phyloP scores from a whole-genome alignment of 1,139 yeast genomes.

The Martiniozyma asiatica region DNA sequence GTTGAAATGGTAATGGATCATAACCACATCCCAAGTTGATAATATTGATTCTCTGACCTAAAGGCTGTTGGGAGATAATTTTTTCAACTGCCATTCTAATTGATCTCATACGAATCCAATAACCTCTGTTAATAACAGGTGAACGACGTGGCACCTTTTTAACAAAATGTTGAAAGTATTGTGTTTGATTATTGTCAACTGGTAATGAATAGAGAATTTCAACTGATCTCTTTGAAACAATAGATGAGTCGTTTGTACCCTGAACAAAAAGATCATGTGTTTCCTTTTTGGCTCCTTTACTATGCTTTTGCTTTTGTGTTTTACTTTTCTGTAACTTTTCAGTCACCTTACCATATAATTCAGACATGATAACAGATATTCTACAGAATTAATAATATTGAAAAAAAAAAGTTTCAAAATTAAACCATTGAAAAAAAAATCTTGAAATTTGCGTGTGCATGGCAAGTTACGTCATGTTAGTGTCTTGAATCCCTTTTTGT shows the following conservation, averaged over 20 bases:
- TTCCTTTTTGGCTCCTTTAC: conserved; percentile 30
- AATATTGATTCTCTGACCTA: conserved; percentile 24
- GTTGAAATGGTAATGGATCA: conserved; percentile 66
- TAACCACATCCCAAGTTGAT: conserved; percentile 77
- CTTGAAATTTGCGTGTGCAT: no score
- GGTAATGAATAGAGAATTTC: conserved; percentile 46
- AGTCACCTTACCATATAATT: conserved; percentile 6
- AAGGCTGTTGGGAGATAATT: conserved; percentile 24
- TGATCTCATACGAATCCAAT: conserved; percentile 72
- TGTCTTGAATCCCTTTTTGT: no score
- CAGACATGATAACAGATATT: no score
- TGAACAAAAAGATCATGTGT: conserved; percentile 57
- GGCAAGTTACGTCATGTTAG: no score
- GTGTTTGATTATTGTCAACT: conserved; percentile 19
- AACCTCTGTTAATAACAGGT: conserved; percentile 74
- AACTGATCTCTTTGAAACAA: conserved; percentile 72
- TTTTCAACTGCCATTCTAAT: conserved; percentile 41
- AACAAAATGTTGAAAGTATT: conserved; percentile 56
- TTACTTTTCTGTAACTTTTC: conserved; percentile 8
- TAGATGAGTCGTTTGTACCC: conserved; percentile 76
- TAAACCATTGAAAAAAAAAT: no score
- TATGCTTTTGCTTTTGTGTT: conserved; percentile 4
- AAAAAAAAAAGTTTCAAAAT: no score
- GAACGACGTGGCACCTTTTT: conserved; percentile 58
- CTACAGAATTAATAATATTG: no score